A percentile compares a stretch with the other conserved stretches of the same genome.
Evolutionary conservation across 306 rosid genomes (phyloP).

Genomic region (Lablab purpureus): DNA sequence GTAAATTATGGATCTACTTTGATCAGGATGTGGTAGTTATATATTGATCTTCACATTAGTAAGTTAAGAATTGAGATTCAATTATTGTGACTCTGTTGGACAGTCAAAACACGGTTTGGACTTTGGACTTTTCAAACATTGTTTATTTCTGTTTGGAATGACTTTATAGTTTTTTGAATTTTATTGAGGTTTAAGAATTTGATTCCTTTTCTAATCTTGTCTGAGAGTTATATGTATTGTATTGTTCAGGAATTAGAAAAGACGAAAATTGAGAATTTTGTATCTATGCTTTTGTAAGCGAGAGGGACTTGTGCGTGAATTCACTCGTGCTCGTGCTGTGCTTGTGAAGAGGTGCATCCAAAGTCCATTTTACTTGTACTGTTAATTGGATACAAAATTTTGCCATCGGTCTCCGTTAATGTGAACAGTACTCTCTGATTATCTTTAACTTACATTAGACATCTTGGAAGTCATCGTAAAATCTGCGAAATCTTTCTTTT

Average conservation of each 20-base stretch:
- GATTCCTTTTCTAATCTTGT: slow-evolving; percentile 38
- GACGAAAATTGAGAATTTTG: slow-evolving; percentile 30
- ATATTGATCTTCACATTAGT: background rate
- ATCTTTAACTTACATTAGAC: slow-evolving; percentile 15
- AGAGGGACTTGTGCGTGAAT: slow-evolving; percentile 30
- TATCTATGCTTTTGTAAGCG: slow-evolving; percentile 16
- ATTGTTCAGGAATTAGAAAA: background rate
- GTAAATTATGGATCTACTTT: too few relatives aligned
- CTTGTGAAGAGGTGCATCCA: background rate
- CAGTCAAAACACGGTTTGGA: slow-evolving; percentile 41
- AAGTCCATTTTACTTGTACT: background rate
- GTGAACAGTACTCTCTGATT: background rate
- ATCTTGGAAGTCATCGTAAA: background rate
- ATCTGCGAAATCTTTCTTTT: background rate
- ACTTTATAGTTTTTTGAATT: slow-evolving; percentile 33
- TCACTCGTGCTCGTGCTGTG: background rate
- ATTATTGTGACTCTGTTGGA: slow-evolving; percentile 6
- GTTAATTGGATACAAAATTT: background rate
- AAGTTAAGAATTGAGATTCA: background rate
- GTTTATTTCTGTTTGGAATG: slow-evolving; percentile 33
- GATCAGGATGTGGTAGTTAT: background rate
- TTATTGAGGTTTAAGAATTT: slow-evolving; percentile 36
- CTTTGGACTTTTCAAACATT: background rate
- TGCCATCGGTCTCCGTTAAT: background rate
- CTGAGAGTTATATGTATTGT: slow-evolving; percentile 36